Evolutionary conservation across 371 early-diverging fungal species (phyloP).

Genomic region (Thermomucor indicae-seudaticae): DNA sequence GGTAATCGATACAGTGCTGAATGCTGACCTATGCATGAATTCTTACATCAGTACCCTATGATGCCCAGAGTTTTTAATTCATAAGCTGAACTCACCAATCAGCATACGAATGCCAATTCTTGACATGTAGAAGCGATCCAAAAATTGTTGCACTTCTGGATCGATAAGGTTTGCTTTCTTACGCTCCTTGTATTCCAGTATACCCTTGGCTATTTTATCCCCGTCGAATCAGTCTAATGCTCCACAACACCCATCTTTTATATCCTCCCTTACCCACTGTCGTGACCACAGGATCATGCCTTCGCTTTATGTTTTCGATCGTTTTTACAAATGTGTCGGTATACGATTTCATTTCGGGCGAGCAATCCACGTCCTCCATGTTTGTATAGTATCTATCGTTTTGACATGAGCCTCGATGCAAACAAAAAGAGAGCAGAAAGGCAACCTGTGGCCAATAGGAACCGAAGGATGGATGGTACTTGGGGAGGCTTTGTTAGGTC

Average conservation of each 20-base stretch:
- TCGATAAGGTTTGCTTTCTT: slow-evolving; percentile 60
- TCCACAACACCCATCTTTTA: neutral
- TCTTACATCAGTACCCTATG: no score
- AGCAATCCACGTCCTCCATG: slow-evolving; percentile 54
- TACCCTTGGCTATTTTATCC: slow-evolving; percentile 88
- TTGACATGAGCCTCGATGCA: neutral
- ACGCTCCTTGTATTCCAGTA: slow-evolving; percentile 85
- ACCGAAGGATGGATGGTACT: slow-evolving; percentile 15
- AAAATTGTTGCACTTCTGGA: slow-evolving; percentile 84
- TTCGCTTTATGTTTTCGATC: slow-evolving; percentile 86
- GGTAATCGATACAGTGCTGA: slow-evolving; percentile 71
- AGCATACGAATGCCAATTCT: slow-evolving; percentile 98
- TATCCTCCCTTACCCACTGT: slow-evolving; percentile 61
- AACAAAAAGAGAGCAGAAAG: no score
- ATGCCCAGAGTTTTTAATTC: no score
- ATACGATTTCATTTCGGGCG: slow-evolving; percentile 73
- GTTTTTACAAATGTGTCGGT: slow-evolving; percentile 80
- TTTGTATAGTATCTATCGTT: slow-evolving; percentile 53
- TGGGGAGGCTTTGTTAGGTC: slow-evolving; percentile 2
- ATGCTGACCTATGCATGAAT: no score
- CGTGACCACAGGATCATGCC: slow-evolving; percentile 94
- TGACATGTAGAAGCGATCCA: slow-evolving; percentile 96
- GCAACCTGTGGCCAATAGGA: slow-evolving; percentile 30
- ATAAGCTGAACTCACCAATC: no score
- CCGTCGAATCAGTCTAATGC: neutral